Evolutionary conservation across 306 rosid genomes (phyloP).

Genomic region (Mimosa pudica): DNA sequence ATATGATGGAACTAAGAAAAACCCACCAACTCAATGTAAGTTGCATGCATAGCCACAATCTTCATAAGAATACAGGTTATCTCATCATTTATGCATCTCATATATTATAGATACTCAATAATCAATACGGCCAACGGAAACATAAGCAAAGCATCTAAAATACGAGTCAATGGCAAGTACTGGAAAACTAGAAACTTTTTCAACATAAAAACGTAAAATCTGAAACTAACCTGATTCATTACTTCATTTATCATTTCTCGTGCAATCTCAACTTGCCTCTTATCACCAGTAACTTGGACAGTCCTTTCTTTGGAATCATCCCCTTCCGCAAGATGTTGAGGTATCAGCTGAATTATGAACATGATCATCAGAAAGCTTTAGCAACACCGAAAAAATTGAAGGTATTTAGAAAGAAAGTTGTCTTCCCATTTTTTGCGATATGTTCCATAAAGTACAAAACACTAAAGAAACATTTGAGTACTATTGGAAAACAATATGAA

Average conservation of each 20-base stretch:
- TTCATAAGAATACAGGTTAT: neutral
- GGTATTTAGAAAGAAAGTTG: neutral
- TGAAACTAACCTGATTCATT: constrained; percentile 84
- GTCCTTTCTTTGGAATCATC: constrained; percentile 94
- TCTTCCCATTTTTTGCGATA: neutral
- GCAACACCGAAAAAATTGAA: neutral
- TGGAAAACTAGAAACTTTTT: neutral
- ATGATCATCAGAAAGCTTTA: constrained; percentile 27
- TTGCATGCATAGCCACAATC: constrained; percentile 12
- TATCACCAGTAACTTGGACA: constrained; percentile 87
- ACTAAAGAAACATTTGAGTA: no score
- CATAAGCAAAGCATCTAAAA: neutral
- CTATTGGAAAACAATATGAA: no score
- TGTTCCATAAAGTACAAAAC: neutral
- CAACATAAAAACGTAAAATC: constrained; percentile 15
- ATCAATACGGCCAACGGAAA: neutral
- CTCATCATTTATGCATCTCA: constrained; percentile 5
- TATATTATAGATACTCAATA: neutral
- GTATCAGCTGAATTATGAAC: constrained; percentile 65
- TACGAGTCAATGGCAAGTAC: constrained; percentile 4
- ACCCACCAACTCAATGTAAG: constrained; percentile 6
- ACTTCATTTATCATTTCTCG: constrained; percentile 89
- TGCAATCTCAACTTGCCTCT: constrained; percentile 85
- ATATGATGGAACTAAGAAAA: constrained; percentile 1
- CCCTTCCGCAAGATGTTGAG: constrained; percentile 95